These are phyloP conservation scores for Phytophthora agathidicida DNA, from an alignment of 352 stramenopile genomes.

Conservation along the genomic window DNA sequence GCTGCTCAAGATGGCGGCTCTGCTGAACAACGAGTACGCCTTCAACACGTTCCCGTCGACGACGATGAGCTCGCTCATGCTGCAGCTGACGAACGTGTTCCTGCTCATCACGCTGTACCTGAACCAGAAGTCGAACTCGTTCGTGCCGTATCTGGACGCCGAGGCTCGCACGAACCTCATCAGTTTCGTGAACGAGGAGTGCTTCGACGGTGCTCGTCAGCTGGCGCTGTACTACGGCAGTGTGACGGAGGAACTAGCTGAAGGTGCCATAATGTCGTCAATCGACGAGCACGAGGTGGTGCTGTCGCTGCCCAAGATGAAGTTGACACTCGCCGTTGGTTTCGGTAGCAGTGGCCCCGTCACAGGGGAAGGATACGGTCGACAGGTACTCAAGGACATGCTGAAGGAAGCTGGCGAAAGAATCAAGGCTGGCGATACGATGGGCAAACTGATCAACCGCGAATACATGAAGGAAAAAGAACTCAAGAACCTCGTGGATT, in stretches of 20 bases:
- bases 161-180: constrained; percentile 73
- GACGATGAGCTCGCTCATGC: constrained; percentile 84
- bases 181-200: constrained; percentile 76
- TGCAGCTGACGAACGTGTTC: constrained; percentile 93
- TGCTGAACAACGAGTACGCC: constrained; percentile 86
- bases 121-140: constrained; percentile 64
- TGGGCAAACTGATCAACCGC: constrained; percentile 77
- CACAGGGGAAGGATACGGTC: constrained; percentile 74
- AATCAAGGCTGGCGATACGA: constrained; percentile 68
- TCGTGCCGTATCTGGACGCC: constrained; percentile 81
- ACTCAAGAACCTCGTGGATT: constrained; percentile 41
- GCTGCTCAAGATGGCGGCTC: constrained; percentile 83
- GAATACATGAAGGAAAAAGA: constrained; percentile 72
- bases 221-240: constrained; percentile 86
- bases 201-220: constrained; percentile 75
- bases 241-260: constrained; percentile 74
- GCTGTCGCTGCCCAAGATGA: constrained; percentile 79
- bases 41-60: constrained; percentile 98
- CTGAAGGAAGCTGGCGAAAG: constrained; percentile 63
- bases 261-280: constrained; percentile 64
- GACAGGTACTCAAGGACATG: constrained; percentile 73
- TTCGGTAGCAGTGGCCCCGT: constrained; percentile 80
- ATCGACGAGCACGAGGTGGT: constrained; percentile 87
- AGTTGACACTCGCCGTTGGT: constrained; percentile 83
- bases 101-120: constrained; percentile 82